Conservation (phyloP, 2,329 filamentous ascomycete species). For the Colletotrichum siamense region DNA sequence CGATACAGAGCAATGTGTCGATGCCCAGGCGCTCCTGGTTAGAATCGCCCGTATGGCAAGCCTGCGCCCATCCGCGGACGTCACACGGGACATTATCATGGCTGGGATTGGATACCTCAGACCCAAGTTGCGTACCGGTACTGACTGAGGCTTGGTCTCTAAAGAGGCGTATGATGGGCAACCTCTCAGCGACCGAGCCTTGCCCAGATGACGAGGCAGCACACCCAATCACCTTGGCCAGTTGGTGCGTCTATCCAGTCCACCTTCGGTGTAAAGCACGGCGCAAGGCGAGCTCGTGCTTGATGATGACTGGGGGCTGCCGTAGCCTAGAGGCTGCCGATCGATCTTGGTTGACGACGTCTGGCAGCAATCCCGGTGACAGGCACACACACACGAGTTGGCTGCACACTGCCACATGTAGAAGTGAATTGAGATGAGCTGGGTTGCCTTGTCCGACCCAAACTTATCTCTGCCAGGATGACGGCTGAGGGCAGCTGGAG, state of each 20-base stretch:
- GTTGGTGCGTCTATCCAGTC: neutral
- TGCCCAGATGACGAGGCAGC: neutral
- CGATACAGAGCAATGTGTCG: neutral
- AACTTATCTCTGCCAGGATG: neutral
- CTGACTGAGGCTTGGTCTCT: neutral
- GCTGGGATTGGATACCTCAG: neutral
- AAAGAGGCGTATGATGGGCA: neutral
- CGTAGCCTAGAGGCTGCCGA: neutral
- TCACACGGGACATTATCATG: neutral
- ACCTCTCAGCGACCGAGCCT: neutral
- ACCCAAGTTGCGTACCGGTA: neutral
- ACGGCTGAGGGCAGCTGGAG: constrained; percentile 7
- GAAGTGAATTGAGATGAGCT: neutral
- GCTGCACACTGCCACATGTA: neutral
- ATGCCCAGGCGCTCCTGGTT: neutral
- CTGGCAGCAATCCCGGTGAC: neutral
- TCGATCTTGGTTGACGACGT: neutral
- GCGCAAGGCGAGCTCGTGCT: neutral
- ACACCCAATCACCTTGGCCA: neutral
- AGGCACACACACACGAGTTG: neutral
- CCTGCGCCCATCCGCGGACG: neutral
- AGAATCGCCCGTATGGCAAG: neutral
- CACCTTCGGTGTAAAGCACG: neutral
- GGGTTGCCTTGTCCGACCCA: neutral
- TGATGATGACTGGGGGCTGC: neutral